phyloP scores from a whole-genome alignment of 768 basidiomycete genomes.

The Lentinula aciculospora region DNA sequence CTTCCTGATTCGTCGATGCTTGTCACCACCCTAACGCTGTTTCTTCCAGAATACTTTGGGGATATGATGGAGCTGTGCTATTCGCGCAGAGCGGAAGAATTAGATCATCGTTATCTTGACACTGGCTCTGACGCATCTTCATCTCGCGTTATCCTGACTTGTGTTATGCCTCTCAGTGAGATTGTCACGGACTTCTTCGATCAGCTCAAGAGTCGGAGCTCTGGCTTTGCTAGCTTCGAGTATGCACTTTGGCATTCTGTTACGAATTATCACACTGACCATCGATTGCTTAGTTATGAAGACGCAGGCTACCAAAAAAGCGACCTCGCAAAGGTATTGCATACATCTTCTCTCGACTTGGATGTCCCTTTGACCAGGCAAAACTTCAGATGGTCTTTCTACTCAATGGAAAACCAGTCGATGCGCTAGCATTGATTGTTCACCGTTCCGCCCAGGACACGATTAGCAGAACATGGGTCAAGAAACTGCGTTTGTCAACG shows the following conservation, averaged over 20 bases:
- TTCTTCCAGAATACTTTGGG: constrained; percentile 74
- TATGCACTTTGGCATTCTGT: constrained; percentile 29
- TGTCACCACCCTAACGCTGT: not conserved
- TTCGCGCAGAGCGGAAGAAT: constrained; percentile 73
- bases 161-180: constrained; percentile 82
- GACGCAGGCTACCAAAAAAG: constrained; percentile 84
- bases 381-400: constrained; percentile 76
- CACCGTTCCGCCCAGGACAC: constrained; percentile 74
- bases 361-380: not conserved
- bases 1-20: not conserved
- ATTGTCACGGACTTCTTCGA: constrained; percentile 96
- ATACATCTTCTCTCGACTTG: constrained; percentile 3
- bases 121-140: constrained; percentile 30
- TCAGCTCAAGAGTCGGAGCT: constrained; percentile 87
- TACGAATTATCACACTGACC: not conserved
- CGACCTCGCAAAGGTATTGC: constrained; percentile 71
- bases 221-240: constrained; percentile 92
- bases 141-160: constrained; percentile 75
- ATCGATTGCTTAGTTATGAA: constrained; percentile 65
- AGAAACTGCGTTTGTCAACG: constrained; percentile 75
- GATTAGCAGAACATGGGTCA: constrained; percentile 81
- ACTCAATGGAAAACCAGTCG: constrained; percentile 84
- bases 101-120: constrained; percentile 85
- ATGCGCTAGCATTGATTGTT: constrained; percentile 89
- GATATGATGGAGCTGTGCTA: constrained; percentile 96